Base-by-base conservation (phyloP, 768 basidiomycete genomes). In the Trichaptum fuscoviolaceum region DNA sequence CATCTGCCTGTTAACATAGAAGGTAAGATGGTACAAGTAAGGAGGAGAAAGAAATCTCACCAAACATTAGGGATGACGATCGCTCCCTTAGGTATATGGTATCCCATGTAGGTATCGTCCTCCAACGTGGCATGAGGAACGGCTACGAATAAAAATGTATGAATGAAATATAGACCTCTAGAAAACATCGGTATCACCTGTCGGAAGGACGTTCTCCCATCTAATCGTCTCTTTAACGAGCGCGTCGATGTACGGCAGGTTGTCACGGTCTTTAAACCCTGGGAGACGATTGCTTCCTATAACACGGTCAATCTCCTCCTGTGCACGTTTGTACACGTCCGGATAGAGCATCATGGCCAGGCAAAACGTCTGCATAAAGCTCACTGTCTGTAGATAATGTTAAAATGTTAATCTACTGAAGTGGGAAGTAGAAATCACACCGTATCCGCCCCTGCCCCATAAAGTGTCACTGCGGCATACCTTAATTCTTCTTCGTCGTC, bases 21-120 rank as follows among this genome's bases (percentile, higher is more conserved):
- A 23, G 60, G 35, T 1, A n/a, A 23, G 7, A 9, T 20, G 60
- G 58, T 66, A 10, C 17, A 26, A 64, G 24, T 65, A 15, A 18
- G 57, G 12, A 18, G 65, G n/a, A 26, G 25, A 64, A 63, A 25
- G 7, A 63, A 23, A 7, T 15, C 59, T 62, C 24, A 58, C 69
- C 69, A 70, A 26, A 67, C 64, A 59, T 70, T 70, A 15, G 57
- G 65, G 7, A 69, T 52, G 35, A 68, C 57, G 24, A 70, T 60
- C 12, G 69, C 66, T n/a, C 69, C 69, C 36, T 69, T 69, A 6
- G 69, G 68, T 7, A 70, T 66, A 26, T 17, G 27, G 58, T 67
- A 67, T 2, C 68, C 69, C n/a, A 68, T 57, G 35, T 70, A 70
- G 5, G 57, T 63, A 35, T 70, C 69, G 57, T 70, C 69, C 42